These are phyloP conservation scores for Fusarium chuoi DNA, from an alignment of 2,329 filamentous ascomycete species.

Conservation along the genomic window DNA sequence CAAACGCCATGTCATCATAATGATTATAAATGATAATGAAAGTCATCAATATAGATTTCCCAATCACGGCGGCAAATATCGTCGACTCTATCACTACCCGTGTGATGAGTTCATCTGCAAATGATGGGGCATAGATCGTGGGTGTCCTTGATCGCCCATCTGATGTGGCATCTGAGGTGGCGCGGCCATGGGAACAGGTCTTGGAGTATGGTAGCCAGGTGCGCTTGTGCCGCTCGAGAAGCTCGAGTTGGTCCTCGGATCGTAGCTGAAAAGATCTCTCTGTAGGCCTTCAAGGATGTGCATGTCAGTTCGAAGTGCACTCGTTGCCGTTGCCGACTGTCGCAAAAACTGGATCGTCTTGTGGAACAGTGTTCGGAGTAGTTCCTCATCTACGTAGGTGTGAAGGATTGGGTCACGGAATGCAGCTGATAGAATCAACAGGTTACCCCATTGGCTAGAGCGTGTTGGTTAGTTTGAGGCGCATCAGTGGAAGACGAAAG, in stretches of 20 bases:
- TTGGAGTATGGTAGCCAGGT: conserved; percentile 42
- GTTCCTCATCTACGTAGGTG: conserved; percentile 64
- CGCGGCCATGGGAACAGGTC: conserved; percentile 39
- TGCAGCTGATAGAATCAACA: conserved; percentile 87
- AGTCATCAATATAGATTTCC: conserved; percentile 20
- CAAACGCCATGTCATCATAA: conserved; percentile 39
- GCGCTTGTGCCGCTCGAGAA: conserved; percentile 55
- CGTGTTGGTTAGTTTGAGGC: conserved; percentile 17
- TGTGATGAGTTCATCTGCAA: conserved; percentile 39
- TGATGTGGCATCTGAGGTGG: conserved; percentile 38
- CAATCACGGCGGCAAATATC: background rate
- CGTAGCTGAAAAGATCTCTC: conserved; percentile 54
- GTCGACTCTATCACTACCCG: conserved; percentile 18
- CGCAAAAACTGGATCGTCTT: conserved; percentile 82
- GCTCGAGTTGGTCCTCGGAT: conserved; percentile 50
- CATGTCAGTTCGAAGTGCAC: conserved; percentile 78
- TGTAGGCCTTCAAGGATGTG: conserved; percentile 73
- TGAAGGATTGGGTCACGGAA: conserved; percentile 73
- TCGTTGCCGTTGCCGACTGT: conserved; percentile 76
- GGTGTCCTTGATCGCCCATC: conserved; percentile 38
- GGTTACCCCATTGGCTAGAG: conserved; percentile 91
- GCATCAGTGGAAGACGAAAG: background rate
- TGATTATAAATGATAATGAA: conserved; percentile 21
- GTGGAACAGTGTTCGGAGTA: conserved; percentile 69
- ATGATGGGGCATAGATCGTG: conserved; percentile 42